Percentiles rank a stretch among this genome's conserved stretches.
Conservation (phyloP, 1,284 basidiomycete species). For the Cutaneotrichosporon cavernicola region DNA sequence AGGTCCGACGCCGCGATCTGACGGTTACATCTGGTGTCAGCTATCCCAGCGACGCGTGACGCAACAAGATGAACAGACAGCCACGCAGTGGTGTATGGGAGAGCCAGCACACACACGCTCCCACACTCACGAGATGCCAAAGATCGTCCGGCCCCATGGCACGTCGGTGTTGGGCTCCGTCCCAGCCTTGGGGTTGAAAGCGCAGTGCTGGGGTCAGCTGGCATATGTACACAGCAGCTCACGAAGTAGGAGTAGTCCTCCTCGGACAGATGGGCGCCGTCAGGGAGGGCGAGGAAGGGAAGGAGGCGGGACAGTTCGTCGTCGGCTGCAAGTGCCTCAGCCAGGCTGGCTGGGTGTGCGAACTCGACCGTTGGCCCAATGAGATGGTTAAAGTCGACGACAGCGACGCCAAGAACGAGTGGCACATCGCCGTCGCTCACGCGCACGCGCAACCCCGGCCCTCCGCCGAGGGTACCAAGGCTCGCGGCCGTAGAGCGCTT, state of each 20-base stretch:
- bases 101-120: slow-evolving; percentile 4
- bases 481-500: background rate
- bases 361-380: slow-evolving; percentile 90
- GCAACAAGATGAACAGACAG: background rate
- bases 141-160: slow-evolving; percentile 64
- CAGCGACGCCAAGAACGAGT: slow-evolving; percentile 69
- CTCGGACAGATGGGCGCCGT: slow-evolving; percentile 88
- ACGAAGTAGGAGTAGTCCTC: slow-evolving; percentile 97
- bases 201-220: slow-evolving; percentile 59
- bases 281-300: slow-evolving; percentile 95
- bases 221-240: slow-evolving; percentile 17
- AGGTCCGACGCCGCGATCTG: slow-evolving; percentile 83
- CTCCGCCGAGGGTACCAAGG: background rate
- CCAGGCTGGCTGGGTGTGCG: slow-evolving; percentile 56
- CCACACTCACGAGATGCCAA: slow-evolving; percentile 79
- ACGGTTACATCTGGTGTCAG: slow-evolving; percentile 74
- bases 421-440: slow-evolving; percentile 22
- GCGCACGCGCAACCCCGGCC: background rate
- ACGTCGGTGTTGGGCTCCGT: slow-evolving; percentile 35
- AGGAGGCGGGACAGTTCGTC: slow-evolving; percentile 77
- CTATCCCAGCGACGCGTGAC: slow-evolving; percentile 4
- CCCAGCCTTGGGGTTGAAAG: slow-evolving; percentile 50
- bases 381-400: slow-evolving; percentile 88
- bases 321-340: slow-evolving; percentile 69
- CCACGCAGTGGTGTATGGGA: slow-evolving; percentile 9